Evolutionary conservation across 116 monocot genomes (phyloP).

Genomic region (Iris pallida): DNA sequence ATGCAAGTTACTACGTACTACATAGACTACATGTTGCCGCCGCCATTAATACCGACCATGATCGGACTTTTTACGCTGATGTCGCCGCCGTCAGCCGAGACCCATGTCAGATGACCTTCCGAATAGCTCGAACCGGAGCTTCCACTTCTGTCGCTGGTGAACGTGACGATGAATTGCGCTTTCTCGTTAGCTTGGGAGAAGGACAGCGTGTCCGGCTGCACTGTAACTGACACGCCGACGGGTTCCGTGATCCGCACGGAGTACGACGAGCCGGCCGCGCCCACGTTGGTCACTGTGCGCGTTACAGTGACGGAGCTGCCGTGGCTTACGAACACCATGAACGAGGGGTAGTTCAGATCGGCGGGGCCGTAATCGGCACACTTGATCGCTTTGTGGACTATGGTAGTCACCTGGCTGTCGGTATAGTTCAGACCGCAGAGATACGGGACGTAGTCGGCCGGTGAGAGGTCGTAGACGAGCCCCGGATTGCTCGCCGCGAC

Average conservation of each 20-base stretch:
- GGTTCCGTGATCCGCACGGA: not conserved
- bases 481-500: slow-evolving; percentile 15
- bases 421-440: slow-evolving; percentile 17
- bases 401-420: slow-evolving; percentile 1
- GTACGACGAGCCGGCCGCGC: slow-evolving; percentile 2
- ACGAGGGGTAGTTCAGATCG: slow-evolving; percentile 33
- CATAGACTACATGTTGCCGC: no score
- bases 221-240: slow-evolving; percentile 1
- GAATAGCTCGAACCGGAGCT: not conserved
- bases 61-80: not conserved
- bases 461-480: slow-evolving; percentile 14
- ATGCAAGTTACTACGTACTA: no score
- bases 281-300: slow-evolving; percentile 27
- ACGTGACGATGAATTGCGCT: not conserved
- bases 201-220: slow-evolving; percentile 1
- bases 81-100: slow-evolving; percentile 4
- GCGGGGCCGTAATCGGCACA: not conserved
- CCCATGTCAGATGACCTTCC: slow-evolving; percentile 11
- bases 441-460: slow-evolving; percentile 12
- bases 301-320: not conserved
- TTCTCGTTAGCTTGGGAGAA: slow-evolving; percentile 1
- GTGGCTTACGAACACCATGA: slow-evolving; percentile 1
- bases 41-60: no score
- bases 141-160: not conserved
- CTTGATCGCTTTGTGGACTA: not conserved